phyloP scores from a whole-genome alignment of 371 early-diverging fungal species.

The Mortierella polycephala region DNA sequence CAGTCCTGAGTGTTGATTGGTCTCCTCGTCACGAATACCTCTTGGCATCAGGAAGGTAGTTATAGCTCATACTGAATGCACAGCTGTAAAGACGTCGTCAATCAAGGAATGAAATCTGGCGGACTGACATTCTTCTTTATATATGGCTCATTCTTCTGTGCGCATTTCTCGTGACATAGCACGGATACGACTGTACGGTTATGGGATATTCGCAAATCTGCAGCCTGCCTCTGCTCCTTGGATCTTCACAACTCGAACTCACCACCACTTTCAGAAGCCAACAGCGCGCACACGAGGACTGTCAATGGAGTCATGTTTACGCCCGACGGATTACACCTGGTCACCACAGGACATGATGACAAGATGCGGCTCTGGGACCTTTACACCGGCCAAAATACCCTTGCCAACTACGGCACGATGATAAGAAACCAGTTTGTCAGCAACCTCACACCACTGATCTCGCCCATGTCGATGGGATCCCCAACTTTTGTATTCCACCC shows the following conservation, averaged over 20 bases:
- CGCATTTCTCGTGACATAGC: slow-evolving; percentile 42
- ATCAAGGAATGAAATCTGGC: neutral
- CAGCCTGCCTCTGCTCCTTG: slow-evolving; percentile 65
- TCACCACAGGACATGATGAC: slow-evolving; percentile 80
- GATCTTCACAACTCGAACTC: slow-evolving; percentile 70
- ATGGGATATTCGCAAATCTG: slow-evolving; percentile 88
- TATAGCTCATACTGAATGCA: neutral
- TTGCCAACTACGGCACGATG: slow-evolving; percentile 73
- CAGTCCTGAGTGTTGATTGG: slow-evolving; percentile 80
- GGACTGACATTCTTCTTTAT: neutral
- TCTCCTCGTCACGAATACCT: slow-evolving; percentile 80
- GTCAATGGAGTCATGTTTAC: slow-evolving; percentile 79
- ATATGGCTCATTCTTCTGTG: neutral
- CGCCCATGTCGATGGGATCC: slow-evolving; percentile 51
- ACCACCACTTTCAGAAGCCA: slow-evolving; percentile 61
- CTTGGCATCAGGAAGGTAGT: slow-evolving; percentile 85
- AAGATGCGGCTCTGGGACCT: slow-evolving; percentile 85
- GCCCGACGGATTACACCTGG: slow-evolving; percentile 68
- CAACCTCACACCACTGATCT: slow-evolving; percentile 59
- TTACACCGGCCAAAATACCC: slow-evolving; percentile 69
- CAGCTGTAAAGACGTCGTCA: neutral
- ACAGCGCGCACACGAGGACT: slow-evolving; percentile 75
- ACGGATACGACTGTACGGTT: slow-evolving; percentile 72
- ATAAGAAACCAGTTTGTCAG: slow-evolving; percentile 64
- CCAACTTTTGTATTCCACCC: slow-evolving; percentile 62